phyloP scores from a whole-genome alignment of 2,329 filamentous ascomycete species.

The Nemania diffusa region DNA sequence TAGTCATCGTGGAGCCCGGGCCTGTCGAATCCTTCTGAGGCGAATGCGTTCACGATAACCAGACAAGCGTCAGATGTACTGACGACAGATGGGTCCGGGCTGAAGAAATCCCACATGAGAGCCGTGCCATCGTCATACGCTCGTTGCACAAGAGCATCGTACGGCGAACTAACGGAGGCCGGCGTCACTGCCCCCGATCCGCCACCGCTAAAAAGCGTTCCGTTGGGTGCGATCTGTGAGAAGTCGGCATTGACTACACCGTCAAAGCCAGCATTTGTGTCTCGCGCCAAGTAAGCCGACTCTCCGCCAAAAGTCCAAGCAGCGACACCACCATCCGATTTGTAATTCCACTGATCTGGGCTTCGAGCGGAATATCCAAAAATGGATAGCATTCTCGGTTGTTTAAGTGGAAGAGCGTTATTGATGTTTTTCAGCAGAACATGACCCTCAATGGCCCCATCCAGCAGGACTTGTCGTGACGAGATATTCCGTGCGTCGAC shows the following conservation, averaged over 20 bases:
- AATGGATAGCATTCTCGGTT: conserved; percentile 64
- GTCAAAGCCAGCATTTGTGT: conserved; percentile 45
- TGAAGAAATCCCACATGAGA: conserved; percentile 68
- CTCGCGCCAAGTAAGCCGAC: conserved; percentile 50
- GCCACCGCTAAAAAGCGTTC: conserved; percentile 58
- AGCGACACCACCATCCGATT: conserved; percentile 51
- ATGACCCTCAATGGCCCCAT: conserved; percentile 71
- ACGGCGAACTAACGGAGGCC: conserved; percentile 62
- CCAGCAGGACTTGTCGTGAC: conserved; percentile 55
- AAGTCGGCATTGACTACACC: conserved; percentile 49
- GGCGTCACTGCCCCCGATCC: conserved; percentile 61
- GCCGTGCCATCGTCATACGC: conserved; percentile 66
- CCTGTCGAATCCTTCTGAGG: conserved; percentile 76
- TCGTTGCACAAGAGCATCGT: conserved; percentile 63
- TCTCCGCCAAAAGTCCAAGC: conserved; percentile 56
- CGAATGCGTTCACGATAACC: conserved; percentile 74
- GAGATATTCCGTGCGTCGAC: conserved; percentile 66
- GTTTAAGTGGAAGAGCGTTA: conserved; percentile 63
- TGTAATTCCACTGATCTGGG: conserved; percentile 56
- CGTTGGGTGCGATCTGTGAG: conserved; percentile 59
- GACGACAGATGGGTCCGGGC: conserved; percentile 59
- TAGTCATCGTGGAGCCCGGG: conserved; percentile 72
- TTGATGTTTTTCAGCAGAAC: conserved; percentile 72
- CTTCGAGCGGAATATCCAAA: conserved; percentile 69
- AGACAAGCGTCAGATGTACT: conserved; percentile 71